Evolutionary conservation across 805 yeast species (phyloP).

Genomic region (Vanderwaltozyma yarrowii): DNA sequence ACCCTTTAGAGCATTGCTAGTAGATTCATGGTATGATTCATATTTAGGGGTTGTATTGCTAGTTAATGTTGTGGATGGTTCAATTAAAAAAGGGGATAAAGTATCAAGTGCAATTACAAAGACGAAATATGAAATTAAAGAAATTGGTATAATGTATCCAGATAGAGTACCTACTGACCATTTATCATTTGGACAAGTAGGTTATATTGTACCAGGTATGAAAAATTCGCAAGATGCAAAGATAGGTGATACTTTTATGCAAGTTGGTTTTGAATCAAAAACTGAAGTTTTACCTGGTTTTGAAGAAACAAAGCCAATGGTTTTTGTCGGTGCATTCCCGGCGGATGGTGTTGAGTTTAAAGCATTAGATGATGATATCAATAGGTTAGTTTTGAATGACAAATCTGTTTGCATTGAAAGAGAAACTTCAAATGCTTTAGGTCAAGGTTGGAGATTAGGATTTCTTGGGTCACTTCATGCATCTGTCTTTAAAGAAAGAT

Average conservation of each 20-base stretch:
- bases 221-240: conserved; percentile 75
- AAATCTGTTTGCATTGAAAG: conserved; percentile 82
- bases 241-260: conserved; percentile 84
- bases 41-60: conserved; percentile 85
- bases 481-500: conserved; percentile 82
- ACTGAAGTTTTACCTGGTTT: conserved; percentile 85
- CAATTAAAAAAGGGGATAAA: conserved; percentile 60
- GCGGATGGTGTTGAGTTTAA: conserved; percentile 90
- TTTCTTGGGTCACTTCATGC: conserved; percentile 93
- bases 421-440: conserved; percentile 88
- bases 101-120: conserved; percentile 69
- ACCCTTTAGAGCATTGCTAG: conserved; percentile 49
- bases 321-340: conserved; percentile 95
- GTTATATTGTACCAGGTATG: conserved; percentile 92
- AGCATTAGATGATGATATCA: conserved; percentile 79
- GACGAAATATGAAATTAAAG: conserved; percentile 75
- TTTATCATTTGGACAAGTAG: conserved; percentile 86
- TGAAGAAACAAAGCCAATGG: conserved; percentile 97
- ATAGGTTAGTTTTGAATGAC: conserved; percentile 81
- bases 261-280: conserved; percentile 38
- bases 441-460: conserved; percentile 97
- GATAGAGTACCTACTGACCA: conserved; percentile 57
- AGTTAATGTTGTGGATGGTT: conserved; percentile 79
- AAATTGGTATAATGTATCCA: conserved; percentile 93
- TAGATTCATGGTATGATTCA: conserved; percentile 97